These are phyloP conservation scores for Endocalyx cinctus DNA, from an alignment of 2,329 filamentous ascomycete genomes.

Conservation along the genomic window DNA sequence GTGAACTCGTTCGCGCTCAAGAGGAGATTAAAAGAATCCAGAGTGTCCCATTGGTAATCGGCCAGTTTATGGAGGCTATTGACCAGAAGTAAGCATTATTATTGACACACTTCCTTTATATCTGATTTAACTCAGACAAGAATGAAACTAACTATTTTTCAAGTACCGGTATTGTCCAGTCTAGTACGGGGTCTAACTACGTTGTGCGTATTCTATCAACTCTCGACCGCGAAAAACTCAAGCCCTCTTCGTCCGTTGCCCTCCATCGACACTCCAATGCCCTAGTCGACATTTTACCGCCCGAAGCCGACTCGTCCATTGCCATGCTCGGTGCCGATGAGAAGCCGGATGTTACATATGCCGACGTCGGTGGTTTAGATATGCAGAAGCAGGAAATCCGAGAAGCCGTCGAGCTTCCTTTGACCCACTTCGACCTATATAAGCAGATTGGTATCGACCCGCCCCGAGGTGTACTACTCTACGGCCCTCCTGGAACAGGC, in stretches of 20 bases:
- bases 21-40: conserved; percentile 99
- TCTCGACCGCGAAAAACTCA: conserved; percentile 94
- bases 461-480: conserved; percentile 90
- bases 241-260: conserved; percentile 95
- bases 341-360: conserved; percentile 97
- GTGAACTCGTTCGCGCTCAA: conserved; percentile 93
- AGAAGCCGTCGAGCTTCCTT: conserved; percentile 91
- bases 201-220: conserved; percentile 97
- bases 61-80: conserved; percentile 99
- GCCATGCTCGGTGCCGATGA: conserved; percentile 95
- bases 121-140: conserved; percentile 7
- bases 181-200: conserved; percentile 97
- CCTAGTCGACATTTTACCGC: conserved; percentile 96
- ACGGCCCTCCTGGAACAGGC: conserved; percentile 86
- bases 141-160: conserved; percentile 2
- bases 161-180: conserved; percentile 97
- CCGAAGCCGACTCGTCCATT: conserved; percentile 96
- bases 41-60: conserved; percentile 95
- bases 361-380: conserved; percentile 93
- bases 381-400: conserved; percentile 99
- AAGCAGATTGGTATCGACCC: conserved; percentile 99
- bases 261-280: conserved; percentile 98
- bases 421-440: conserved; percentile 98
- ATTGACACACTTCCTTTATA: conserved; percentile 5
- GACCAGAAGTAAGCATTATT: conserved; percentile 98